A percentile compares a stretch with the other conserved stretches of the same genome.
These are phyloP conservation scores for Telfairia occidentalis DNA, from an alignment of 331 rosid genomes.

Conservation along the genomic window DNA sequence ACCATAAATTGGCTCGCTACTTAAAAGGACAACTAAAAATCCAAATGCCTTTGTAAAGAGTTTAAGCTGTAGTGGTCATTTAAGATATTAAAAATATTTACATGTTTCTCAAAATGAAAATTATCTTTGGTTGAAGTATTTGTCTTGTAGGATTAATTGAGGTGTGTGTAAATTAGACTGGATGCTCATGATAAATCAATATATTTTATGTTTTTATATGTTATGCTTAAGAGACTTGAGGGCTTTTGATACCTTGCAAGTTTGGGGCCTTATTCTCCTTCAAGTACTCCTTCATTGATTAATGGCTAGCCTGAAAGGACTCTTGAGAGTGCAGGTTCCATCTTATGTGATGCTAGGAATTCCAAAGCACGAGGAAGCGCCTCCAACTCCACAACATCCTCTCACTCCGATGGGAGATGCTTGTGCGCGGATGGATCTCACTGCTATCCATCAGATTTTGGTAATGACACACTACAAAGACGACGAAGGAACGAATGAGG, in stretches of 20 bases:
- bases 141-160: neutral
- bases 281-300: neutral
- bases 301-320: neutral
- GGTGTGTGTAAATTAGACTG: neutral
- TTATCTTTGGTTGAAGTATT: neutral
- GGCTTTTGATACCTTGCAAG: neutral
- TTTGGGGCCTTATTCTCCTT: neutral
- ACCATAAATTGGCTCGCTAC: neutral
- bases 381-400: slow-evolving; percentile 56
- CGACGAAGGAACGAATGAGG: slow-evolving; percentile 73
- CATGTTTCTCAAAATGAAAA: neutral
- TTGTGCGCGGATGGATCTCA: slow-evolving; percentile 73
- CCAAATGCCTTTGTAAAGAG: neutral
- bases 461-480: slow-evolving; percentile 57
- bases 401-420: slow-evolving; percentile 65
- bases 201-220: neutral
- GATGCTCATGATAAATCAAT: neutral
- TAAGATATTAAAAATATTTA: neutral
- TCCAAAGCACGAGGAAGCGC: slow-evolving; percentile 60
- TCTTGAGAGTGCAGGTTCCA: slow-evolving; percentile 39
- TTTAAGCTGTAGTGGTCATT: neutral
- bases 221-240: neutral
- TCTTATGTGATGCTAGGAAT: slow-evolving; percentile 68
- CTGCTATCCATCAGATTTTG: slow-evolving; percentile 66
- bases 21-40: neutral